phyloP scores from a whole-genome alignment of 768 basidiomycete species.

The Lactifluus rugatus region DNA sequence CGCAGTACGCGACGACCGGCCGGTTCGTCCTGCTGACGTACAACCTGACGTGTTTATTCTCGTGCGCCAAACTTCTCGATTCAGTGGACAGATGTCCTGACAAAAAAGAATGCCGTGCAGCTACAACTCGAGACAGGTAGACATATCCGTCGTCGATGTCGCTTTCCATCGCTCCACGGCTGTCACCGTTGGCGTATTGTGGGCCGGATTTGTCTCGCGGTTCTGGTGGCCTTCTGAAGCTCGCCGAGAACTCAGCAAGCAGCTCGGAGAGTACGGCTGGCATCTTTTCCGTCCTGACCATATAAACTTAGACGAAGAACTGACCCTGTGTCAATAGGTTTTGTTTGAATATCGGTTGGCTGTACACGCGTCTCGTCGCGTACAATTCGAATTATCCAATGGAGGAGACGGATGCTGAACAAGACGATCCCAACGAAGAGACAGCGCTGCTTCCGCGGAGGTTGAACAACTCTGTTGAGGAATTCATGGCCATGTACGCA shows the following conservation, averaged over 20 bases:
- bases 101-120: conserved; percentile 29
- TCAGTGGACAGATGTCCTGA: conserved; percentile 6
- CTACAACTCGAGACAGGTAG: conserved; percentile 66
- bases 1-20: conserved; percentile 63
- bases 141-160: conserved; percentile 54
- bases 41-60: conserved; percentile 67
- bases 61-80: conserved; percentile 23
- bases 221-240: conserved; percentile 98
- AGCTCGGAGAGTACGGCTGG: conserved; percentile 72
- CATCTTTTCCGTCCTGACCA: not conserved
- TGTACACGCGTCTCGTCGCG: conserved; percentile 86
- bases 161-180: conserved; percentile 71
- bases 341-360: conserved; percentile 87
- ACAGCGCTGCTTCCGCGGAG: conserved; percentile 28
- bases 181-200: conserved; percentile 79
- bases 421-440: conserved; percentile 20
- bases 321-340: conserved; percentile 41
- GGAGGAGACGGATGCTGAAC: conserved; percentile 21
- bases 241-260: conserved; percentile 72
- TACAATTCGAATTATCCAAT: conserved; percentile 65
- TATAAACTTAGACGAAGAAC: conserved; percentile 1
- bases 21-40: conserved; percentile 81
- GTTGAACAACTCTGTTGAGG: conserved; percentile 56
- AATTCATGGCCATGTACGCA: conserved; percentile 88
- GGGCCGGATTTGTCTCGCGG: conserved; percentile 80